These are phyloP conservation scores for Yamadazyma insecticola DNA, from an alignment of 805 yeast genomes.

Conservation along the genomic window DNA sequence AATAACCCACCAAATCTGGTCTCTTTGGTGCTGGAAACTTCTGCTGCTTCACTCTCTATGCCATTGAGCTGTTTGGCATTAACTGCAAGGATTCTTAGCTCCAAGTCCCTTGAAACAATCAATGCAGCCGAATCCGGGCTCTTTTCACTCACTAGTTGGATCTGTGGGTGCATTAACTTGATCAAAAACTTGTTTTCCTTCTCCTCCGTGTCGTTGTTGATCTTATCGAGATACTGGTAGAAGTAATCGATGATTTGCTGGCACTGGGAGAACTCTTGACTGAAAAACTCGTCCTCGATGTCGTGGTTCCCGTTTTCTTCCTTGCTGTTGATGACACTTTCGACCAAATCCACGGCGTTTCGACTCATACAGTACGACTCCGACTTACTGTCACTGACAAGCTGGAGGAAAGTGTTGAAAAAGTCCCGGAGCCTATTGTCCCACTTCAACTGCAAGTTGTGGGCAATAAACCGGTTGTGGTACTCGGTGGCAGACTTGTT, in stretches of 20 bases:
- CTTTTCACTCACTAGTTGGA: conserved; percentile 54
- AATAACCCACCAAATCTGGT: conserved; percentile 52
- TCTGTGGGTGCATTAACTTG: conserved; percentile 74
- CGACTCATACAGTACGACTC: conserved; percentile 43
- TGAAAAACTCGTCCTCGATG: background rate
- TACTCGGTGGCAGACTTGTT: conserved; percentile 32
- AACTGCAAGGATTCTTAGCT: conserved; percentile 45
- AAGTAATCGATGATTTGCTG: no score
- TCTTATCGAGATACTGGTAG: conserved; percentile 46
- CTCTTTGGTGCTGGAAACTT: conserved; percentile 43
- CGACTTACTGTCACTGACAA: conserved; percentile 39
- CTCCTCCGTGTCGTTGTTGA: conserved; percentile 36
- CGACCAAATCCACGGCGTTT: conserved; percentile 46
- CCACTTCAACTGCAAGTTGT: conserved; percentile 76
- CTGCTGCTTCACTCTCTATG: conserved; percentile 27
- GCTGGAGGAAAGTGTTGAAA: conserved; percentile 52
- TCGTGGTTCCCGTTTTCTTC: no score
- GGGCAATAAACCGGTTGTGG: conserved; percentile 68
- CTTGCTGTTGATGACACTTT: conserved; percentile 32
- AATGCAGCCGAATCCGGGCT: conserved; percentile 47
- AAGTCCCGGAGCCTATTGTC: conserved; percentile 63
- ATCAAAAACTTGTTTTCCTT: conserved; percentile 56
- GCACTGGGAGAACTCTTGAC: no score
- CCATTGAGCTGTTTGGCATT: conserved; percentile 38
- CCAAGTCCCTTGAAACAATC: conserved; percentile 55